A percentile compares a stretch with the other conserved stretches of the same genome.
Evolutionary conservation across 331 rosid species (phyloP).

Genomic region (Cydonia oblonga): DNA sequence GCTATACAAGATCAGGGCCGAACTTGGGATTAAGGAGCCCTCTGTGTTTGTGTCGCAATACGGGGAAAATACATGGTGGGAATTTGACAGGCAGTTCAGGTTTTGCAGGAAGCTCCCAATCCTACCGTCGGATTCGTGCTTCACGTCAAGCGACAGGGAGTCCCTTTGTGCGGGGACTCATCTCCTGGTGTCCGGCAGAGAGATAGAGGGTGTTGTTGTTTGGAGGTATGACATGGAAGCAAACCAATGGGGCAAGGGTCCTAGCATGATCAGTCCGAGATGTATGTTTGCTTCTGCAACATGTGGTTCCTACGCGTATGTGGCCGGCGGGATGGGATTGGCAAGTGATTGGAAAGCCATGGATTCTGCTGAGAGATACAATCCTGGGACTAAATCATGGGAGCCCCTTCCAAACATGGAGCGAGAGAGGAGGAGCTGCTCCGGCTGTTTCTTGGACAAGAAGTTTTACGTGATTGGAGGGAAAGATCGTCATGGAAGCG

Average conservation of each 20-base stretch:
- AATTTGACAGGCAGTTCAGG: conserved; percentile 49
- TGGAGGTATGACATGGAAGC: conserved; percentile 48
- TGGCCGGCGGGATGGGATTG: conserved; percentile 61
- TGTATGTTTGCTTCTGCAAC: conserved; percentile 72
- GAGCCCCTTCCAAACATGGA: conserved; percentile 59
- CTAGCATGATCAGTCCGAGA: conserved; percentile 60
- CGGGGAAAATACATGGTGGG: conserved; percentile 69
- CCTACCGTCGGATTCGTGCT: conserved; percentile 46
- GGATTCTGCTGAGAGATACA: conserved; percentile 62
- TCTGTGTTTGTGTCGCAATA: conserved; percentile 60
- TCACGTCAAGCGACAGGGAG: conserved; percentile 52
- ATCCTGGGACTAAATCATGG: conserved; percentile 41
- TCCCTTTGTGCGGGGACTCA: conserved; percentile 72
- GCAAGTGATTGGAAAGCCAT: conserved; percentile 20
- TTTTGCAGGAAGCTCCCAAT: conserved; percentile 44
- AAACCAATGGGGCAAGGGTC: conserved; percentile 60
- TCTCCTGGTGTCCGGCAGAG: conserved; percentile 60
- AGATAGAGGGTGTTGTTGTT: conserved; percentile 38
- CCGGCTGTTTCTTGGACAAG: conserved; percentile 71
- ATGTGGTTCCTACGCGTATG: conserved; percentile 42
- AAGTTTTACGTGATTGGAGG: conserved; percentile 77
- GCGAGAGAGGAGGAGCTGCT: conserved; percentile 39
- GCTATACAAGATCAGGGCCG: conserved; percentile 48
- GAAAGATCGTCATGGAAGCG: conserved; percentile 30
- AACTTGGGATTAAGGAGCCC: conserved; percentile 46